These are phyloP conservation scores for Gossypium anomalum DNA, from an alignment of 345 rosid genomes.

Conservation along the genomic window DNA sequence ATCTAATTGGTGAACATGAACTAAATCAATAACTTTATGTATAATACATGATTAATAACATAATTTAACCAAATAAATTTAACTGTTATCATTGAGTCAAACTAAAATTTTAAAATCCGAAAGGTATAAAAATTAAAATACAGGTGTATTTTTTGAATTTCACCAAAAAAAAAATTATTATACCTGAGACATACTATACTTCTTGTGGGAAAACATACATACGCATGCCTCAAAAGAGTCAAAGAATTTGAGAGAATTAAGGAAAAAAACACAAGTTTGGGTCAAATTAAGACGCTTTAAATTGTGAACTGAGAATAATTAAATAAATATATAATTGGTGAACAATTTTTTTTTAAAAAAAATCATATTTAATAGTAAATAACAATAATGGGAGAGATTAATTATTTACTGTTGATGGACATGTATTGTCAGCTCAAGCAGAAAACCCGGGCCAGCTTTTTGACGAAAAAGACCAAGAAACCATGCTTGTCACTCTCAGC, in stretches of 20 bases:
- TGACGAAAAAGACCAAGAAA: conserved; percentile 19
- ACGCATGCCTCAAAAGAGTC: conserved; percentile 30
- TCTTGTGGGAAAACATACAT: not conserved
- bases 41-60: too few relatives aligned
- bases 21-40: too few relatives aligned
- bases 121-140: too few relatives aligned
- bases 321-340: not conserved
- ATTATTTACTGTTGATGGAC: conserved; percentile 2
- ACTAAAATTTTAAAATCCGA: too few relatives aligned
- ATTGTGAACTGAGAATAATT: conserved; percentile 3
- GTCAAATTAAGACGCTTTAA: conserved; percentile 53
- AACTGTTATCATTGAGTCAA: too few relatives aligned
- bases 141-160: rapidly evolving
- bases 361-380: not conserved
- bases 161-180: not conserved
- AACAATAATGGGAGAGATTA: not conserved
- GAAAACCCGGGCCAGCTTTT: conserved; percentile 30
- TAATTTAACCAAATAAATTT: too few relatives aligned
- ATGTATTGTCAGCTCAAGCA: conserved; percentile 24
- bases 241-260: conserved; percentile 17
- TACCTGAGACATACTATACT: conserved; percentile 33
- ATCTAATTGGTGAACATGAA: too few relatives aligned
- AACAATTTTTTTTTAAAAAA: not conserved
- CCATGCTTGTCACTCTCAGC: conserved; percentile 20
- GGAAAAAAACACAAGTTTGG: conserved; percentile 13